Evolutionary conservation across 768 basidiomycete genomes (phyloP), one percentile per base, ranked within the genome.

Genomic region (Lentinula detonsa): DNA sequence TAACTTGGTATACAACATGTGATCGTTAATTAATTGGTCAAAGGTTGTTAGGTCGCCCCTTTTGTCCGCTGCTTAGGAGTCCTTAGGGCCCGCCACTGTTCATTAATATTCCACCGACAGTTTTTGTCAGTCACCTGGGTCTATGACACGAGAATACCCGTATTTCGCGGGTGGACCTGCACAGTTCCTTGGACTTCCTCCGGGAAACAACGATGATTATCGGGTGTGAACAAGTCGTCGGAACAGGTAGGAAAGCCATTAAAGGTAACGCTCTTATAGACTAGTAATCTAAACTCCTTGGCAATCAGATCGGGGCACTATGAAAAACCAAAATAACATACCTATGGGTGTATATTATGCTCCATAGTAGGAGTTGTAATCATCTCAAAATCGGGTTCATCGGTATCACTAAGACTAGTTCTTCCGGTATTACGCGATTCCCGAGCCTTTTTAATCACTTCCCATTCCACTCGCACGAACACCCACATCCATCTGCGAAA

Each of bases 401-500:
- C 73, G 52, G 65, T 66, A 54, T 74, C 73, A 62, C 74, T 72
- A 16, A 61, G 13, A 13, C 53, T 45, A 58, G 68, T 63, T 28
- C 60, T 52, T 18, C 58, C 60, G 43, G 61, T 48, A 28, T 54
- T 57, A 37, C 61, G 55, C 51, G 67, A 71, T 43, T 76, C 76
- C 45, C 72, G 71, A 35, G 69, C 66, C 66, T 75, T 79, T 74
- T 85, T 92, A 54, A 93, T 84, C 8, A 87, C 81, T 75, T 98
- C 96, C 97, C 96, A 99, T 74, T 99, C 97, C 45, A 98, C 85
- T 40, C 97, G 85, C 64, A 98, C 73, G 74, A 97, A 98, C 31
- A 97, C 94, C 97, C 97, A 99, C 78, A 98, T 82, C 97, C 97
- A 99, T 67, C 97, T 75, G 64, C 97, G 80, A 39, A 93, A 70